Evolutionary conservation across 352 stramenopile species (phyloP).

Genomic region (Pythium monospermum): DNA sequence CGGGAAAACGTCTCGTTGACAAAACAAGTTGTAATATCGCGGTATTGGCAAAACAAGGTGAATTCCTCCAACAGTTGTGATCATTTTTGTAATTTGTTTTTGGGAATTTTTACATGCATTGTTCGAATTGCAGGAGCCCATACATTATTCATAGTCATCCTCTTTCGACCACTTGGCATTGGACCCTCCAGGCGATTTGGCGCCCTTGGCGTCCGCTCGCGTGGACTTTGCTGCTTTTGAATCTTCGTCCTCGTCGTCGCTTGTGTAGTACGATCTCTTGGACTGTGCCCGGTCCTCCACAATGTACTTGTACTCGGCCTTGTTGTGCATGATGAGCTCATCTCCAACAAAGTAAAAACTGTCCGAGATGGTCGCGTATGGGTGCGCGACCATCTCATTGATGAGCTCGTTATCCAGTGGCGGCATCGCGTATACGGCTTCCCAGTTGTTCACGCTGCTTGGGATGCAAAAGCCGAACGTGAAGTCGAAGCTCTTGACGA

Average conservation of each 20-base stretch:
- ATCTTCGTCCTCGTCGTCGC: slow-evolving; percentile 74
- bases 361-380: slow-evolving; percentile 92
- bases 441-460: slow-evolving; percentile 94
- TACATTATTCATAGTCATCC: slow-evolving; percentile 84
- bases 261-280: slow-evolving; percentile 89
- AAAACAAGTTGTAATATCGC: slow-evolving; percentile 2
- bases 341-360: slow-evolving; percentile 96
- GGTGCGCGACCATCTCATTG: slow-evolving; percentile 91
- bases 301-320: slow-evolving; percentile 93
- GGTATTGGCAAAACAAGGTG: slow-evolving; percentile 1
- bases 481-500: slow-evolving; percentile 96
- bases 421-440: slow-evolving; percentile 92
- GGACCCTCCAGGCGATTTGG: slow-evolving; percentile 31
- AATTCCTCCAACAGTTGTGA: too few species aligned
- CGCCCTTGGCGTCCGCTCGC: slow-evolving; percentile 53
- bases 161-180: slow-evolving; percentile 89
- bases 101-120: background rate
- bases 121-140: slow-evolving; percentile 1
- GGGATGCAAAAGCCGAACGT: slow-evolving; percentile 97
- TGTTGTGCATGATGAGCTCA: slow-evolving; percentile 97
- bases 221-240: slow-evolving; percentile 47
- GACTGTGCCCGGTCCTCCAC: slow-evolving; percentile 85
- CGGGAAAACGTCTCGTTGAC: background rate
- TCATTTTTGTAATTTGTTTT: too few species aligned
- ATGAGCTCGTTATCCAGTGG: slow-evolving; percentile 92